phyloP scores from a whole-genome alignment of 257 asterid genomes.

The Echites panduratus region DNA sequence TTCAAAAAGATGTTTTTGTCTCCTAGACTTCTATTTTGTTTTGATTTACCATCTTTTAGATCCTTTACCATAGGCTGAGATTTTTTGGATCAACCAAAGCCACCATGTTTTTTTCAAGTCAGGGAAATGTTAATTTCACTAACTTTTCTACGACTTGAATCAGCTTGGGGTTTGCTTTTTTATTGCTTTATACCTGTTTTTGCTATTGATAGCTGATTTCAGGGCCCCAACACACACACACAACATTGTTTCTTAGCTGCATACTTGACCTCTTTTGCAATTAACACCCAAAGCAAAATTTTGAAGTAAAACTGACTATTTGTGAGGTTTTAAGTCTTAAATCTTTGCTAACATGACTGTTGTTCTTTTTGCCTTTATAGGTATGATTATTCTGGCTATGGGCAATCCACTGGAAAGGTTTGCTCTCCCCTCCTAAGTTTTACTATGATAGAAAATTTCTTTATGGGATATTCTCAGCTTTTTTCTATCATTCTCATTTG shows the following conservation, averaged over 20 bases:
- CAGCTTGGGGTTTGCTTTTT: not conserved
- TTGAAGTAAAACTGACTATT: constrained; percentile 2
- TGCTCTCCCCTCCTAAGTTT: constrained; percentile 24
- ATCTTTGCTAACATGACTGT: constrained; percentile 20
- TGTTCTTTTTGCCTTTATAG: constrained; percentile 29
- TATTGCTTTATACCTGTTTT: not conserved
- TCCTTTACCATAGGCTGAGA: not conserved
- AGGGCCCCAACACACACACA: no score
- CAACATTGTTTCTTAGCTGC: not conserved
- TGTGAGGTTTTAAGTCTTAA: constrained; percentile 8
- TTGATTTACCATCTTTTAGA: not conserved
- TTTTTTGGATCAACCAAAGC: not conserved
- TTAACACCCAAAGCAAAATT: not conserved
- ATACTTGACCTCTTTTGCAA: not conserved
- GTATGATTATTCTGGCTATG: constrained; percentile 98
- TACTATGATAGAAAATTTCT: not conserved
- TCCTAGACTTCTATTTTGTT: not conserved
- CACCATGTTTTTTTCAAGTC: not conserved
- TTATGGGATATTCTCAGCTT: not conserved
- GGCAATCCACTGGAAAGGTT: constrained; percentile 96
- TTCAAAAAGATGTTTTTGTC: not conserved
- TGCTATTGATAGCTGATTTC: not conserved
- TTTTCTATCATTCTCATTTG: not conserved
- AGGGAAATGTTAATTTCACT: not conserved
- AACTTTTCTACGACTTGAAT: constrained; percentile 5